These are phyloP conservation scores for Trapa bicornis DNA, from an alignment of 345 rosid genomes.

Conservation along the genomic window DNA sequence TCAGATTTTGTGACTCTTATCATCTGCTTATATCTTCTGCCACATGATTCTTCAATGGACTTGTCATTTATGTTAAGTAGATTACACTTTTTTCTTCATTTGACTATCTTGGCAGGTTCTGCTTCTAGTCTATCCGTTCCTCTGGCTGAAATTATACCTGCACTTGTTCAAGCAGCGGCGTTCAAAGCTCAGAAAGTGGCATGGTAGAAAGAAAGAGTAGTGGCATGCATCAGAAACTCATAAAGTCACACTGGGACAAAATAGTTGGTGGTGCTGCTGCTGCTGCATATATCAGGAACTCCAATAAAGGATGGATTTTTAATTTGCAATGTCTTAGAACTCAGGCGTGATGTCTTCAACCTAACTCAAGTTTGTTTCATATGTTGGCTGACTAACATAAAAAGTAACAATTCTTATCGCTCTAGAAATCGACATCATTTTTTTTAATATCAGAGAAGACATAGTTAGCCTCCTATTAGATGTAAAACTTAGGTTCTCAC, in stretches of 20 bases:
- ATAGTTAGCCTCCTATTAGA: neutral
- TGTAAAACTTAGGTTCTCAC: neutral
- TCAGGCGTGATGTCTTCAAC: neutral
- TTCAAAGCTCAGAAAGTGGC: conserved; percentile 43
- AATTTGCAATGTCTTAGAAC: neutral
- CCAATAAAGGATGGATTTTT: neutral
- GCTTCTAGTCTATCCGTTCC: conserved; percentile 58
- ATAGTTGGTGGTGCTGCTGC: neutral
- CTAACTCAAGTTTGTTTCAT: neutral
- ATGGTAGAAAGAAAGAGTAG: conserved; percentile 39
- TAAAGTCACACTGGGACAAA: neutral
- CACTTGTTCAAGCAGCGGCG: conserved; percentile 62
- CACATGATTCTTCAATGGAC: neutral
- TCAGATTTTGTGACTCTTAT: too few relatives aligned
- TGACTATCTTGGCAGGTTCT: conserved; percentile 29
- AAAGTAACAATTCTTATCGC: neutral
- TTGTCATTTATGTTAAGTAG: neutral
- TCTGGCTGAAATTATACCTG: conserved; percentile 63
- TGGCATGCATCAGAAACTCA: conserved; percentile 8
- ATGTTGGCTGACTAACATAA: neutral
- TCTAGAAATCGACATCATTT: neutral
- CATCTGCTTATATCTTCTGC: too few relatives aligned
- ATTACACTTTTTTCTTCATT: neutral
- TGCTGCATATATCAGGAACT: neutral
- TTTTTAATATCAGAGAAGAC: neutral